Base-by-base conservation (phyloP, 1,284 basidiomycete species). In the Ganoderma sp. region DNA sequence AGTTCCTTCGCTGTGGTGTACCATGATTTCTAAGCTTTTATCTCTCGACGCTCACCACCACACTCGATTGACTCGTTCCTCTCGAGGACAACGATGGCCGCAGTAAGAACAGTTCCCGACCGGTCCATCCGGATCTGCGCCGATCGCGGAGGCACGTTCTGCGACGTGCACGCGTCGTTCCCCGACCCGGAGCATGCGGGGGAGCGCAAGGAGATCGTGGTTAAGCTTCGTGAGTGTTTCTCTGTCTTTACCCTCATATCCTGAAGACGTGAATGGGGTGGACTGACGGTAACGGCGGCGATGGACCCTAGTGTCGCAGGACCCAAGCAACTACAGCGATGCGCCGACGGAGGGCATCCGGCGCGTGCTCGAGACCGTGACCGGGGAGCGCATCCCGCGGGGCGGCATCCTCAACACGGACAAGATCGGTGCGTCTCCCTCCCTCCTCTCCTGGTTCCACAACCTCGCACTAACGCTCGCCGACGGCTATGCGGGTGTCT, bases 261-360 rank as follows among this genome's bases (percentile, higher is more conserved):
- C 5, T 6, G 42, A 6, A 22, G 48, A 22, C 4, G 41, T 5
- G n/a, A 12, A 22, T 14, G 54, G 15, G 6, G 28, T 37, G 39
- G 41, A 7, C 14, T 37, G 6, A 25, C 37, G 15, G 37, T 52
- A 43, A n/a, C 42, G 42, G 17, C 56, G 22, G 25, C 56, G 22
- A n/a, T 48, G 14, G 14, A 22, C 22, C 19, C 22, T 75, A 94
- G 93, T 97, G 57, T 96, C 95, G 0, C 92, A 94, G 78, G 95
- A 95, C 80, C 89, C 91, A 0, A 83, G 82, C 32, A 97, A 98
- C 78, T 99, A 99, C 80, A 79, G 82, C 5, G 97, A 99, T 81
- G 97, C 97, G 0, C 97, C 97, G 0, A 97, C 94, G 0, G 96
- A 97, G 80, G 97, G 96, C 0, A 95, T 98, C 68, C 85, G 97